These are phyloP conservation scores for Linnemannia zychae DNA, from an alignment of 192 early-diverging fungal genomes.

Conservation along the genomic window DNA sequence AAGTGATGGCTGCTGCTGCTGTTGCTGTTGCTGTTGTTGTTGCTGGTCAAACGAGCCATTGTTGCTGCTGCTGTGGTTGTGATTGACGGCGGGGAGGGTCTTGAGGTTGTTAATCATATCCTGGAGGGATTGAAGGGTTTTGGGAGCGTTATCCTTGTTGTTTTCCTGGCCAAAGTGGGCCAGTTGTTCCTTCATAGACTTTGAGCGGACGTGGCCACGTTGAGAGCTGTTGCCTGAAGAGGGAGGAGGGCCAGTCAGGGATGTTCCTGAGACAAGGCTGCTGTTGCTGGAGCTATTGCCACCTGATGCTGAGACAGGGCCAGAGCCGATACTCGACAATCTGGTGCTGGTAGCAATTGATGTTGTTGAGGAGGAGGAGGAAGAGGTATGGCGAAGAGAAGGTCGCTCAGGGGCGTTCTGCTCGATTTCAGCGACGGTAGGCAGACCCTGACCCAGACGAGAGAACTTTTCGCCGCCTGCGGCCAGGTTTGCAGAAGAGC, in stretches of 20 bases:
- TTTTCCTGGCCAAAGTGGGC: slow-evolving; percentile 50
- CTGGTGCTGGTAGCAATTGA: neutral
- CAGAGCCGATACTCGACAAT: neutral
- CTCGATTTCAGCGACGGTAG: slow-evolving; percentile 48
- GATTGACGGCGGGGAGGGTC: slow-evolving; percentile 52
- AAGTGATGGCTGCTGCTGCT: slow-evolving; percentile 3
- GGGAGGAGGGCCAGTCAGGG: slow-evolving; percentile 5
- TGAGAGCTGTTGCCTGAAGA: neutral
- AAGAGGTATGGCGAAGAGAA: slow-evolving; percentile 9
- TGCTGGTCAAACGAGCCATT: neutral
- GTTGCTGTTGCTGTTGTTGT: neutral
- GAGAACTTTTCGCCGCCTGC: slow-evolving; percentile 43
- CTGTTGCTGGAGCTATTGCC: too few species aligned
- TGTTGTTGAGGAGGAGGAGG: neutral
- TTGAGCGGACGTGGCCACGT: slow-evolving; percentile 36
- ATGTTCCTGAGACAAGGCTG: neutral
- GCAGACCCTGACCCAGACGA: slow-evolving; percentile 27
- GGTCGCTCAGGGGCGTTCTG: neutral
- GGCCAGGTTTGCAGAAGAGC: slow-evolving; percentile 27
- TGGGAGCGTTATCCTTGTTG: slow-evolving; percentile 48
- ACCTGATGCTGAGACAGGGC: neutral
- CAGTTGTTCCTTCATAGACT: slow-evolving; percentile 54
- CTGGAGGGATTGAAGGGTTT: slow-evolving; percentile 65
- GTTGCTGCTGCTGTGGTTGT: slow-evolving; percentile 18
- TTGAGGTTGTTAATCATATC: slow-evolving; percentile 70